These are phyloP conservation scores for Mortierella sp. DNA, from an alignment of 371 early-diverging fungal genomes.

Conservation along the genomic window DNA sequence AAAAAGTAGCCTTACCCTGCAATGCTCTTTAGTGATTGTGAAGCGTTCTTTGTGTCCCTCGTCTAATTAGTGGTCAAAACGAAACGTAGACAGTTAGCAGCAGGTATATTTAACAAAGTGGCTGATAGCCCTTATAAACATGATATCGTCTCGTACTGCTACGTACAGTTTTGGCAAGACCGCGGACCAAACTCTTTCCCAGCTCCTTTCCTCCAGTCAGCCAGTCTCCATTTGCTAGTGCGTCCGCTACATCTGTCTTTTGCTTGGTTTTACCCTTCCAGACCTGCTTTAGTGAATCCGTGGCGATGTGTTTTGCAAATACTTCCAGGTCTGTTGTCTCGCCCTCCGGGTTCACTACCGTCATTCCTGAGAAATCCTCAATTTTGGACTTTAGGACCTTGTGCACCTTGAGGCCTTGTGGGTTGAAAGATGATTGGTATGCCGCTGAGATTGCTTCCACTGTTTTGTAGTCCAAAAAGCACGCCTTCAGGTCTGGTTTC, in stretches of 20 bases:
- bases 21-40: slow-evolving; percentile 43
- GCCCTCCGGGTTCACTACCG: slow-evolving; percentile 63
- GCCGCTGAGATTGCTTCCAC: slow-evolving; percentile 41
- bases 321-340: slow-evolving; percentile 70
- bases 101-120: too few species aligned
- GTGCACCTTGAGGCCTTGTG: slow-evolving; percentile 65
- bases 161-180: slow-evolving; percentile 51
- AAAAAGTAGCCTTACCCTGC: slow-evolving; percentile 27
- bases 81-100: neutral
- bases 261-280: slow-evolving; percentile 72
- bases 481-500: slow-evolving; percentile 42
- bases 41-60: slow-evolving; percentile 41
- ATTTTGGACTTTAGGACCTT: slow-evolving; percentile 74
- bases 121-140: neutral
- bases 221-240: slow-evolving; percentile 59
- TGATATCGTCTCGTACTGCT: neutral
- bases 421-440: slow-evolving; percentile 54
- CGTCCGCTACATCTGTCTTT: slow-evolving; percentile 57
- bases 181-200: slow-evolving; percentile 57
- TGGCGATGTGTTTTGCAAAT: slow-evolving; percentile 70
- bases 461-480: slow-evolving; percentile 44
- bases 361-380: slow-evolving; percentile 76
- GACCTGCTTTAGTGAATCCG: slow-evolving; percentile 70
- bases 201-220: slow-evolving; percentile 59
- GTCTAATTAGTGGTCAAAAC: slow-evolving; percentile 15